These are phyloP conservation scores for Fraxinus ornus DNA, from an alignment of 305 asterid genomes.

Conservation along the genomic window DNA sequence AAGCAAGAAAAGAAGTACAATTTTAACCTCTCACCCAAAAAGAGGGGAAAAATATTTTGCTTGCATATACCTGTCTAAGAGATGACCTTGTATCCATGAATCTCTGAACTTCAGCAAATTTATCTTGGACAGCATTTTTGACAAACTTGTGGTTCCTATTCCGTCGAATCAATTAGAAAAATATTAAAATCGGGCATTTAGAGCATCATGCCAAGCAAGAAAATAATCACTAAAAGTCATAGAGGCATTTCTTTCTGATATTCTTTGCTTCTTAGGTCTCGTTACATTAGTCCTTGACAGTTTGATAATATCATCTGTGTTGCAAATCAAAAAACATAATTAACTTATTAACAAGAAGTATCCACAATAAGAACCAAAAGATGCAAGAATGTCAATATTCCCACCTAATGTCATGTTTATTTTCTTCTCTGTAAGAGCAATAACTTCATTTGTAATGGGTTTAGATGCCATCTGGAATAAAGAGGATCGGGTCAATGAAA, in stretches of 20 bases:
- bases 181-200: conserved; percentile 5
- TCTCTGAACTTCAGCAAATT: conserved; percentile 39
- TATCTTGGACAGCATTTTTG: conserved; percentile 50
- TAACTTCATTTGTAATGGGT: conserved; percentile 55
- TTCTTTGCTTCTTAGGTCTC: conserved; percentile 62
- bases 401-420: conserved; percentile 86
- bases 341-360: conserved; percentile 10
- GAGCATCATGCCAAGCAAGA: neutral
- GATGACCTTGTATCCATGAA: conserved; percentile 65
- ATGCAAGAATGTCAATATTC: neutral
- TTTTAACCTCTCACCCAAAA: neutral
- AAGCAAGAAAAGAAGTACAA: neutral
- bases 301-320: conserved; percentile 80
- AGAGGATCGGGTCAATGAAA: neutral
- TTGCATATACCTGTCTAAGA: conserved; percentile 67
- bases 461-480: conserved; percentile 60
- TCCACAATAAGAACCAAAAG: neutral
- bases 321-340: conserved; percentile 4
- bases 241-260: conserved; percentile 43
- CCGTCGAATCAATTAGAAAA: conserved; percentile 33
- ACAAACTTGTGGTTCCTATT: conserved; percentile 50
- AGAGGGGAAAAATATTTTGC: neutral
- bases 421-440: conserved; percentile 90
- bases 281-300: conserved; percentile 45
- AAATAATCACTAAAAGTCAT: neutral